phyloP scores from a whole-genome alignment of 805 yeast genomes.

The Metschnikowia continentalis region DNA sequence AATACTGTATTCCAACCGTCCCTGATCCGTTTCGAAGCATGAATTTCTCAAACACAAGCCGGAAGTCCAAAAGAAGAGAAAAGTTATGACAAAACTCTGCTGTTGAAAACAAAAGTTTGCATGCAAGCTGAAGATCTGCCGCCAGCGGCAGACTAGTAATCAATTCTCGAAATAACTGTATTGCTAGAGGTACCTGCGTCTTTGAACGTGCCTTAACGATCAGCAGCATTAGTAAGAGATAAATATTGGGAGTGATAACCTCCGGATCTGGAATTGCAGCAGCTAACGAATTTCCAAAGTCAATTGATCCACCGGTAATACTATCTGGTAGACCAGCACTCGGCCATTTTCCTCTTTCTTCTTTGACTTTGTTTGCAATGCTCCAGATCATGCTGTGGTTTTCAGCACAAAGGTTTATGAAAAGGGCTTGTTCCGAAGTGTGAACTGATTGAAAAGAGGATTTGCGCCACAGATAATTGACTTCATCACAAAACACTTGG shows the following conservation, averaged over 20 bases:
- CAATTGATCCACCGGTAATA: background rate
- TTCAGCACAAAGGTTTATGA: constrained; percentile 8
- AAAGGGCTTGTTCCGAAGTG: background rate
- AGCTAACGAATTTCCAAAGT: too few species aligned
- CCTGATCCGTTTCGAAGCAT: background rate
- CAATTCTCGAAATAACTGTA: constrained; percentile 10
- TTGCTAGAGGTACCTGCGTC: constrained; percentile 6
- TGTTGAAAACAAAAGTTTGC: constrained; percentile 6
- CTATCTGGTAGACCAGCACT: background rate
- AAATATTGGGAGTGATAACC: background rate
- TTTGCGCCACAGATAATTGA: background rate
- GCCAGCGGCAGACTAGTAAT: background rate
- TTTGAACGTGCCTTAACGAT: constrained; percentile 3
- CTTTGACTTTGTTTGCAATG: constrained; percentile 9
- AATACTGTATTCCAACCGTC: constrained; percentile 12
- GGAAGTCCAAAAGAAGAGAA: constrained; percentile 19
- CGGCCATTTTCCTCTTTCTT: background rate
- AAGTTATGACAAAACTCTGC: constrained; percentile 18
- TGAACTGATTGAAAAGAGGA: too few species aligned
- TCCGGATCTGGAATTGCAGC: too few species aligned
- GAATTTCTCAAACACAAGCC: constrained; percentile 20
- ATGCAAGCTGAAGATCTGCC: constrained; percentile 7
- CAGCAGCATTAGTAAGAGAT: constrained; percentile 13
- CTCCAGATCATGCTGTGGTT: constrained; percentile 6
- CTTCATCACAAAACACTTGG: background rate